Percentiles rank a stretch among this genome's conserved stretches.
Conservation (phyloP, 2,329 filamentous ascomycete genomes). For the Leptodontidium sp. region DNA sequence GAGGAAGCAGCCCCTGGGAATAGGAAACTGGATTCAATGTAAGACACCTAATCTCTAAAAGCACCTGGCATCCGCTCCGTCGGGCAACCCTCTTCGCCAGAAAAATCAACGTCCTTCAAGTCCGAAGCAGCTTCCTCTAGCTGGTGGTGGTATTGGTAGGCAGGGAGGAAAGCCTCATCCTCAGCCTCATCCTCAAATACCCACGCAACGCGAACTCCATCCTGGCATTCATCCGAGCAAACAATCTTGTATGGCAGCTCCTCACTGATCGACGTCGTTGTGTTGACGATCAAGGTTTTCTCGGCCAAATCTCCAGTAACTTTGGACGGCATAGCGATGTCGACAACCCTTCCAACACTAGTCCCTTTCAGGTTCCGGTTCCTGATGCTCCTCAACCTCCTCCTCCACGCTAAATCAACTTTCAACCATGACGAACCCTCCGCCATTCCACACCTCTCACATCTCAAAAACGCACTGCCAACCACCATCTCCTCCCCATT, state of each 20-base stretch:
- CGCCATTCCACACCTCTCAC: slow-evolving; percentile 20
- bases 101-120: too few relatives aligned
- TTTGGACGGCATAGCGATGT: background rate
- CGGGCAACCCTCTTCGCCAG: background rate
- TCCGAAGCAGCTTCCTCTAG: too few relatives aligned
- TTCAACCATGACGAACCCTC: background rate
- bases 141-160: background rate
- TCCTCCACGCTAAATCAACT: slow-evolving; percentile 24
- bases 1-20: too few relatives aligned
- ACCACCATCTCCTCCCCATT: too few relatives aligned
- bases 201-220: slow-evolving; percentile 28
- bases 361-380: background rate
- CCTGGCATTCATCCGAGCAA: slow-evolving; percentile 19
- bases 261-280: background rate
- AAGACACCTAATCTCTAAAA: slow-evolving; percentile 10
- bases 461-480: background rate
- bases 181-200: slow-evolving; percentile 15
- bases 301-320: background rate
- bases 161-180: background rate
- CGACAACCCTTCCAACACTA: background rate
- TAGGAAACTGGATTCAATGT: too few relatives aligned
- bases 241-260: slow-evolving; percentile 23
- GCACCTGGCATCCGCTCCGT: slow-evolving; percentile 19
- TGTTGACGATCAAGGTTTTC: background rate
- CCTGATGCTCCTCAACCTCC: slow-evolving; percentile 16